phyloP scores from a whole-genome alignment of 2,329 filamentous ascomycete species.

The Sporothrix phasma region DNA sequence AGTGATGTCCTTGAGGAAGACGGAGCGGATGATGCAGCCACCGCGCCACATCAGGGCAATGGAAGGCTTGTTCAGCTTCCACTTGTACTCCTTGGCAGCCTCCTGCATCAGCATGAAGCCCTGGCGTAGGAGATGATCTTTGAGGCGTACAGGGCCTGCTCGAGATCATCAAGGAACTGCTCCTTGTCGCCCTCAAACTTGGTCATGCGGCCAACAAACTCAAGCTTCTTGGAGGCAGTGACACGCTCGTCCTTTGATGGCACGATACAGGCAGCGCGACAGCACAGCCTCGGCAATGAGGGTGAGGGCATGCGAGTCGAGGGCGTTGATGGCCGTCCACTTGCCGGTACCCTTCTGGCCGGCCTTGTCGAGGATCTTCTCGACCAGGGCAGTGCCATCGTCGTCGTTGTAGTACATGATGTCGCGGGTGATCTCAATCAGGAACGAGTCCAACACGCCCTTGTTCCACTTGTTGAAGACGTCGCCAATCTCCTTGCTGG shows the following conservation, averaged over 20 bases:
- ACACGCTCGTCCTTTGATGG: slow-evolving; percentile 88
- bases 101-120: slow-evolving; percentile 99
- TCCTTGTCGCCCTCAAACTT: slow-evolving; percentile 84
- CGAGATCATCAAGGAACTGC: slow-evolving; percentile 90
- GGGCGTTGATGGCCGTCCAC: slow-evolving; percentile 98
- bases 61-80: slow-evolving; percentile 99
- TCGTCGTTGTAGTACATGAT: slow-evolving; percentile 98
- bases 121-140: slow-evolving; percentile 99
- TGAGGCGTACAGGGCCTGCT: slow-evolving; percentile 97
- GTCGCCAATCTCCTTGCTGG: slow-evolving; percentile 90
- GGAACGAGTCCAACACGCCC: slow-evolving; percentile 96
- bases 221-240: slow-evolving; percentile 68
- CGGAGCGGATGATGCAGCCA: slow-evolving; percentile 98
- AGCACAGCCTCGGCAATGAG: slow-evolving; percentile 97
- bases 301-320: slow-evolving; percentile 97
- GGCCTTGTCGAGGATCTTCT: slow-evolving; percentile 98
- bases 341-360: slow-evolving; percentile 99
- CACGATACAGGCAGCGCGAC: slow-evolving; percentile 84
- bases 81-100: slow-evolving; percentile 88
- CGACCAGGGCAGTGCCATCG: slow-evolving; percentile 78
- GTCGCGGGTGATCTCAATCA: slow-evolving; percentile 97
- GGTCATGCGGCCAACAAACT: slow-evolving; percentile 61
- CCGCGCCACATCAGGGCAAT: slow-evolving; percentile 99
- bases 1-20: slow-evolving; percentile 99
- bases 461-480: slow-evolving; percentile 96